Base-by-base conservation (phyloP, 176 grass and related monocot species). In the Ampelocalamus luodianensis region DNA sequence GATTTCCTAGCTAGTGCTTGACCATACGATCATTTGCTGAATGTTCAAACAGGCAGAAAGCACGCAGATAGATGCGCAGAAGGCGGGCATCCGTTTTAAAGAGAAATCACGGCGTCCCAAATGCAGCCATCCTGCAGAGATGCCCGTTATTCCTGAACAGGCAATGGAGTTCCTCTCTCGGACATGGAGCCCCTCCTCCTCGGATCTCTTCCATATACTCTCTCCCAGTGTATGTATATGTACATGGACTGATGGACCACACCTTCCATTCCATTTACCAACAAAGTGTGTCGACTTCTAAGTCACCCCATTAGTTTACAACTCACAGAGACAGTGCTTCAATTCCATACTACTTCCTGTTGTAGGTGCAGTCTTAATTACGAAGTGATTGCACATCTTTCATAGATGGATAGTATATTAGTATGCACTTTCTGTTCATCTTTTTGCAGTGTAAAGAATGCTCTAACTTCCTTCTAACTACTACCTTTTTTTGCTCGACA, bases 151-250 rank as follows among this genome's bases (percentile, higher is more conserved):
- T 49, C 93, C 96, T 67, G 80, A 96, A 36, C 66, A 91, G 80
- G 86, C 88, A 8, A 89, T 99, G 91, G 88, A 96, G 81, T 96
- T 92, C 48, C 93, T 99, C 59, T 99, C 93, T 71, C 92, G 96
- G 77, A 94, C 91, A 68, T 96, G 96, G 93, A 99, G 92, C 90
- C 90, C 93, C 17, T 89, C 91, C 75, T 99, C 96, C 56, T 92
- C 90, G 61, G 89, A 96, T 85, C 89, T 99, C 81, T 99, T 96
- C 86, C 93, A 91, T 72, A 89, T 96, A 85, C 91, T 99, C 37
- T 91, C 93, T 36, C 77, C 93, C 27, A 92, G 88, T 77, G 96
- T 99, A 95, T 87, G 96, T 77, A 18, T 59, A 45, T 85, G 4
- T 40, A 14, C 40, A 79, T 48, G 89, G 63, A 91, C 82, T 80